Evolutionary conservation across 768 basidiomycete species (phyloP).

Genomic region (Lyophyllum atratum): DNA sequence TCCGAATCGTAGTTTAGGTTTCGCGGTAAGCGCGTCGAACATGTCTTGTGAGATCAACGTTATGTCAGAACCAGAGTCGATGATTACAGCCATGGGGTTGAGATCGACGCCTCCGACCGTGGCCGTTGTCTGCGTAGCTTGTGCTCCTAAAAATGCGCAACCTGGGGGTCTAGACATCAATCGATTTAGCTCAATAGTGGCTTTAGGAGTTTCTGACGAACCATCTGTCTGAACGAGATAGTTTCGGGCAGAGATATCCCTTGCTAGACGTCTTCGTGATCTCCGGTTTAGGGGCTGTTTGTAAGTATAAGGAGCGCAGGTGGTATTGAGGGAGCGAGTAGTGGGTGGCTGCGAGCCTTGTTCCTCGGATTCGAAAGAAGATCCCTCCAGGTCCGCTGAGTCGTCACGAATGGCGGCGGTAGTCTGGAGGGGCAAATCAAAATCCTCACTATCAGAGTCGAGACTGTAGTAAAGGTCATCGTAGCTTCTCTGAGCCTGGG

Average conservation of each 20-base stretch:
- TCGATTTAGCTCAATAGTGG: not conserved
- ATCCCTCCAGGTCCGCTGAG: not conserved
- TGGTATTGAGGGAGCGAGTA: not conserved
- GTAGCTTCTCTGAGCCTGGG: too few species aligned
- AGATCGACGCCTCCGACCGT: too few species aligned
- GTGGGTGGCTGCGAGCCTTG: not conserved
- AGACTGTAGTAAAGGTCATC: too few species aligned
- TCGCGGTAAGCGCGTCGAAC: too few species aligned
- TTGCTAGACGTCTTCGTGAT: not conserved
- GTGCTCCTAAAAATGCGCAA: too few species aligned
- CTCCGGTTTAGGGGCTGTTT: not conserved
- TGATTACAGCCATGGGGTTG: too few species aligned
- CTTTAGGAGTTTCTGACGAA: not conserved
- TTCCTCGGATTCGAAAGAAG: not conserved
- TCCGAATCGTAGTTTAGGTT: too few species aligned
- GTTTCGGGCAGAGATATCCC: not conserved
- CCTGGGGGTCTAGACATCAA: not conserved
- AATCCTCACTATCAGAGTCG: not conserved
- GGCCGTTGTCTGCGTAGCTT: too few species aligned
- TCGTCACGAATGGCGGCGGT: not conserved
- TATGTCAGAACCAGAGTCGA: too few species aligned
- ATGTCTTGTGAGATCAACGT: too few species aligned
- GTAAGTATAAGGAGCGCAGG: not conserved
- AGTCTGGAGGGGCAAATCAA: not conserved
- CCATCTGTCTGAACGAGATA: not conserved